A percentile compares a stretch with the other conserved stretches of the same genome.
Evolutionary conservation across 257 asterid genomes (phyloP).

Genomic region (Jacaranda mimosifolia): DNA sequence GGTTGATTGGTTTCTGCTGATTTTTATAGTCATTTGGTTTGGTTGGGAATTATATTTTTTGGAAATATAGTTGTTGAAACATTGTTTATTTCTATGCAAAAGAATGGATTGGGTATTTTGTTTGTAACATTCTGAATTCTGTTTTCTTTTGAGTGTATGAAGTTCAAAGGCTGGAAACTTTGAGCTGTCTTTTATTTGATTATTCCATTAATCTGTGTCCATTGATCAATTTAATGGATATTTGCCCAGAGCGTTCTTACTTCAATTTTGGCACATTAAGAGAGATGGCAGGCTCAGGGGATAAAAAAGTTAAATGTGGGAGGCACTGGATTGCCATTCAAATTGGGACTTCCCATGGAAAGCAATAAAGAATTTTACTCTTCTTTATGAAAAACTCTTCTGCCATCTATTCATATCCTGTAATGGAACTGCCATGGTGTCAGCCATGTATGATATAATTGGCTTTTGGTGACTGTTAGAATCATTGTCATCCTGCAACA

Average conservation of each 20-base stretch:
- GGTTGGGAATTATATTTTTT: not conserved
- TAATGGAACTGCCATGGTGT: conserved; percentile 8
- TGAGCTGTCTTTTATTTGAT: not conserved
- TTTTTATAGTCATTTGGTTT: not conserved
- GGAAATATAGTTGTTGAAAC: not conserved
- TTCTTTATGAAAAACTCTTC: not conserved
- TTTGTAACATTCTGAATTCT: not conserved
- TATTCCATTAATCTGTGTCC: not conserved
- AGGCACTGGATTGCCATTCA: not conserved
- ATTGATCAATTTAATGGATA: not conserved
- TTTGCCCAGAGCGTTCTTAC: not conserved
- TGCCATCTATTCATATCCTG: not conserved
- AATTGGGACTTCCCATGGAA: not conserved
- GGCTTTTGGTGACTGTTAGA: not conserved
- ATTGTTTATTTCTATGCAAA: not conserved
- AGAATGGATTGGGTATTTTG: not conserved
- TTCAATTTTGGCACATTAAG: not conserved
- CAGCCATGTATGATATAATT: not conserved
- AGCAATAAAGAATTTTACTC: not conserved
- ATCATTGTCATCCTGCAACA: not conserved
- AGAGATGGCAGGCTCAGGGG: not conserved
- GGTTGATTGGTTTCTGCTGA: not conserved
- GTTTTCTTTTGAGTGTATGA: not conserved
- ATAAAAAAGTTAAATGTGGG: not conserved
- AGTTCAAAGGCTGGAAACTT: not conserved